Base-by-base conservation (phyloP, 2,329 filamentous ascomycete genomes). In the Talaromyces sp. region DNA sequence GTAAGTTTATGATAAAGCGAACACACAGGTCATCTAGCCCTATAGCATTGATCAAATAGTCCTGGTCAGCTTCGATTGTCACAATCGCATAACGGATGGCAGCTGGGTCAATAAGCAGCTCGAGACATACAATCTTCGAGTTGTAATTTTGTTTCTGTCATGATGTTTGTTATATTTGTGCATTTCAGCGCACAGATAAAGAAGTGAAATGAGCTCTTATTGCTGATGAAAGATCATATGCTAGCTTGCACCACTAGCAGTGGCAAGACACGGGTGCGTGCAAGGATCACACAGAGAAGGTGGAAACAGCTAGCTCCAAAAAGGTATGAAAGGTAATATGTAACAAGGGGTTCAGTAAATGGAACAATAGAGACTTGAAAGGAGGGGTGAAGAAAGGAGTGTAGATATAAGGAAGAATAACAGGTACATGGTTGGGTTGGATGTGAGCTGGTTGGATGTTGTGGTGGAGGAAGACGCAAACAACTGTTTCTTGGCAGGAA, bases 21-120 rank as follows among this genome's bases (percentile, higher is more conserved):
- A 96, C 93, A 76, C 91, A 96, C 60, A 97, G 84, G 77, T 97
- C 93, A 86, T 97, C 93, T 79, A 97, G 83, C 92, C 90, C 89
- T 93, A 69, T 63, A 61, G 15, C 15, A 40, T 50, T 53, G 25
- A 28, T 21, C 43, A 37, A 36, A 46, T 37, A 60, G 62, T 59
- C 56, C 43, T 46, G 41, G 63, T 72, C 60, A 71, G 65, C 60
- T 25, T 63, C 59, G 15, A 11, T 39, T 37, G 48, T 33, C n/a
- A 17, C 28, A 17, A 25, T 50, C 59, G 46, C 39, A 50, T 31
- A 25, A 45, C 48, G 37, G 25, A 46, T 33, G 28, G 13, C 7
- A 39, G 22, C 45, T 41, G 54, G 19, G 22, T n/a, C 17, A 28
- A 48, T 46, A 55, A 35, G 50, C 33, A n/a, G 43, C 3, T 33